Percentiles rank a stretch among this genome's conserved stretches.
Conservation (phyloP, 1,284 basidiomycete genomes). For the Trichosporon faecale region DNA sequence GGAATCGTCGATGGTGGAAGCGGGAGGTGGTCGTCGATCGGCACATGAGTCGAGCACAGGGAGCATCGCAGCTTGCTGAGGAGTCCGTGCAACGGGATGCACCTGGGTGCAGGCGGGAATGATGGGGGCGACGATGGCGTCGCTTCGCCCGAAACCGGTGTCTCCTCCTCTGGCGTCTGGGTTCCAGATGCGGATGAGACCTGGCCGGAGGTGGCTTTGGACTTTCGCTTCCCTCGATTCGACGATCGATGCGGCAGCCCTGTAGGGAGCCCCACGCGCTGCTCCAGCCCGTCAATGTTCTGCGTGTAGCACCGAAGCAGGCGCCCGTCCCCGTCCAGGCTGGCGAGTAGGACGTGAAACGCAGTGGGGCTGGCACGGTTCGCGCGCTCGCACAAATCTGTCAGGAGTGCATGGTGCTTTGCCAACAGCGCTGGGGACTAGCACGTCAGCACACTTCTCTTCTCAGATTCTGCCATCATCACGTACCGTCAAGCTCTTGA, state of each 20-base stretch:
- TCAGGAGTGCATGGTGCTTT: conserved; percentile 71
- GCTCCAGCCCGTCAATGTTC: conserved; percentile 88
- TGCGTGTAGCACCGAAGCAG: conserved; percentile 89
- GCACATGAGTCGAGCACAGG: conserved; percentile 69
- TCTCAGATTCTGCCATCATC: background rate
- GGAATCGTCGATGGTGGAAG: conserved; percentile 60
- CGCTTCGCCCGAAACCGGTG: background rate
- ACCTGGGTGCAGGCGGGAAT: conserved; percentile 58
- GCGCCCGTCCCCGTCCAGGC: conserved; percentile 70
- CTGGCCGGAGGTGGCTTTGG: background rate
- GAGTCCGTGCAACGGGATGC: conserved; percentile 86
- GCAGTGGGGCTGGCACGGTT: conserved; percentile 71
- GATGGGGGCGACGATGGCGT: conserved; percentile 10
- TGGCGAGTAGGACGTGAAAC: conserved; percentile 73
- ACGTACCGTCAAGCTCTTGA: conserved; percentile 80
- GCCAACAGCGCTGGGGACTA: conserved; percentile 60
- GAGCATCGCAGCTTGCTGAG: conserved; percentile 76
- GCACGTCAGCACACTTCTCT: background rate
- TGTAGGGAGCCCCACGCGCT: conserved; percentile 69
- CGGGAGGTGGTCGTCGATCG: conserved; percentile 62
- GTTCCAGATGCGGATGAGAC: background rate
- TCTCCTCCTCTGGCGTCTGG: background rate
- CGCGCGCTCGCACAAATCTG: conserved; percentile 71
- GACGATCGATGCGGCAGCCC: conserved; percentile 30
- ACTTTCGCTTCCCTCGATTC: conserved; percentile 3